phyloP scores from a whole-genome alignment of 1,284 basidiomycete species.

The Ustilago hordei region DNA sequence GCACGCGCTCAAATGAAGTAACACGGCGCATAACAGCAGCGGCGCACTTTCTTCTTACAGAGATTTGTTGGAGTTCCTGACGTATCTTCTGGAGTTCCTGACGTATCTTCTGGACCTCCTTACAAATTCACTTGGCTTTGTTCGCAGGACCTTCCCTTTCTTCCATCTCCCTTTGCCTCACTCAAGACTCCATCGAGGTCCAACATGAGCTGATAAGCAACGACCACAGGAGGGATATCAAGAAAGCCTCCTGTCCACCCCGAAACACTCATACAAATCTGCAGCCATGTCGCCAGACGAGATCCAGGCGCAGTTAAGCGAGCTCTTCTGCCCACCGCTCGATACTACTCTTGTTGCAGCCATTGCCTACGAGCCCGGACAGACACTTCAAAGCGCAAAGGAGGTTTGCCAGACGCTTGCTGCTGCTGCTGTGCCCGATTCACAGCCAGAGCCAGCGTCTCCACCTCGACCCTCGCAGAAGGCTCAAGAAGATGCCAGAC shows the following conservation, averaged over 20 bases:
- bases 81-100: neutral
- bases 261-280: neutral
- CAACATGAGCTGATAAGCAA: neutral
- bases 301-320: conserved; percentile 39
- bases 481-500: neutral
- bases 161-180: neutral
- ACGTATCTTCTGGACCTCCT: neutral
- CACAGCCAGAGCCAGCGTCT: neutral
- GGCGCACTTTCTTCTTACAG: neutral
- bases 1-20: neutral
- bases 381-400: conserved; percentile 52
- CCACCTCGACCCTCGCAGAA: neutral
- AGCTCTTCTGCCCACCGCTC: conserved; percentile 51
- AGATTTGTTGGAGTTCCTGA: neutral
- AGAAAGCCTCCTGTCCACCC: neutral
- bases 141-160: neutral
- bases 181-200: neutral
- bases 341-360: conserved; percentile 58
- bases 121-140: neutral
- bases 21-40: neutral
- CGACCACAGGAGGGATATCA: neutral
- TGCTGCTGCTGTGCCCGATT: conserved; percentile 33
- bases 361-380: conserved; percentile 50
- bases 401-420: conserved; percentile 50
- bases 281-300: conserved; percentile 37